Base-by-base conservation (phyloP, 805 yeast species). In the Kurtzmaniella fragi region DNA sequence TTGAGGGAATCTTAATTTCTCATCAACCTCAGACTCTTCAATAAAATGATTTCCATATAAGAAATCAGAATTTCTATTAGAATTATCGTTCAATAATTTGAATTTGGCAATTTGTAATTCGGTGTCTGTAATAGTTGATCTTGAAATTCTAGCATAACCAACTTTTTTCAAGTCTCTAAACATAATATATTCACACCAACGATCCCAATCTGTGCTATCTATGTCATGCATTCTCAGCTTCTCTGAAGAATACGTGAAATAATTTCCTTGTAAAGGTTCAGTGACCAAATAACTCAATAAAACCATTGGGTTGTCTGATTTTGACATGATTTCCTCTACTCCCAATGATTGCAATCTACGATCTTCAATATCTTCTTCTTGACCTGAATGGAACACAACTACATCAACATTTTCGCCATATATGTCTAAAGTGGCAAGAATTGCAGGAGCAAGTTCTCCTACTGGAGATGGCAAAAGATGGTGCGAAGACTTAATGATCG, bases 401-500 rank as follows among this genome's bases (percentile, higher is more conserved):
- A 93, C 86, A 59, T 93, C 99, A 5, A 93, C 85, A 15, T 71
- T 57, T 52, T 81, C 83, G 10, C 96, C 96, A 61, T 89, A 90
- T 28, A 93, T 84, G 49, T 89, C 91, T 45, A 93, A 67, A 1
- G 97, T 91, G 2, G 99, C 99, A 59, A 85, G 95, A 48, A 93
- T 93, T 1, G 97, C 98, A 4, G 99, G 99, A 0, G 99, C 99
- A 39, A 93, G 71, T 68, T 93, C 99, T 13, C 99, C 99, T 26
- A 86, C 96, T 2, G 99, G 99, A 5, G 96, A 86, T 3, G 99
- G 99, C 41, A 91, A 67, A 49, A 93, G 71, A 57, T 90, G 95
- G 59, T 93, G 99, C 1, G 89, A 80, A 2, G 97, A 88, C 54
- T 83, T 78, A 41, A 93, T 50, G 45, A 93, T 93, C 25, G 99